Evolutionary conservation across 2,329 filamentous ascomycete genomes (phyloP).

Genomic region (Fusarium oligoseptatum): DNA sequence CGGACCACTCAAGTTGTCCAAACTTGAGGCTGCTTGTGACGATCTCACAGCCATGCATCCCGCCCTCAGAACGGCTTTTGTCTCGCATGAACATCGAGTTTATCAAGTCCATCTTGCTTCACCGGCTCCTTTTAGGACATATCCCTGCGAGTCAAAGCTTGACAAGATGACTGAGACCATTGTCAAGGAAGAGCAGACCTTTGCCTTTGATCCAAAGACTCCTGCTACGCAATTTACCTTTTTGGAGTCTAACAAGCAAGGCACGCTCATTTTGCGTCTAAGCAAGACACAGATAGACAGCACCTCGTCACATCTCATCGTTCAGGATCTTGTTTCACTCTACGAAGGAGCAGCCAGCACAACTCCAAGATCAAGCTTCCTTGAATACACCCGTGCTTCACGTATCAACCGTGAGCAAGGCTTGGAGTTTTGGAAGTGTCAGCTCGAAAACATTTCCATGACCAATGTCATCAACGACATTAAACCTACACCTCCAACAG

Average conservation of each 20-base stretch:
- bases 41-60: constrained; percentile 61
- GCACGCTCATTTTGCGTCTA: constrained; percentile 61
- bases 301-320: constrained; percentile 58
- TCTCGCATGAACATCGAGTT: constrained; percentile 59
- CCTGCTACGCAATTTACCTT: constrained; percentile 66
- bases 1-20: constrained; percentile 56
- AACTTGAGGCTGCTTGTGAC: constrained; percentile 62
- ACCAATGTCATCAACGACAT: constrained; percentile 60
- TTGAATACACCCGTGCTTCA: constrained; percentile 61
- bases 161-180: constrained; percentile 55
- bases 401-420: constrained; percentile 55
- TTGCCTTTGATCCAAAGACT: constrained; percentile 55
- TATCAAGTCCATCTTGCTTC: constrained; percentile 63
- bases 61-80: constrained; percentile 68
- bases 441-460: constrained; percentile 61
- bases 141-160: constrained; percentile 58
- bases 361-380: constrained; percentile 58
- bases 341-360: constrained; percentile 55
- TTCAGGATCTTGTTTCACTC: constrained; percentile 63
- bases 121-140: constrained; percentile 59
- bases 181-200: constrained; percentile 58
- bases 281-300: constrained; percentile 65
- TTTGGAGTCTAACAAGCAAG: constrained; percentile 62
- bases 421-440: constrained; percentile 59
- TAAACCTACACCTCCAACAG: constrained; percentile 56